Base-by-base conservation (phyloP, 108 stramenopile genomes). In the Fragilariopsis cylindrus region DNA sequence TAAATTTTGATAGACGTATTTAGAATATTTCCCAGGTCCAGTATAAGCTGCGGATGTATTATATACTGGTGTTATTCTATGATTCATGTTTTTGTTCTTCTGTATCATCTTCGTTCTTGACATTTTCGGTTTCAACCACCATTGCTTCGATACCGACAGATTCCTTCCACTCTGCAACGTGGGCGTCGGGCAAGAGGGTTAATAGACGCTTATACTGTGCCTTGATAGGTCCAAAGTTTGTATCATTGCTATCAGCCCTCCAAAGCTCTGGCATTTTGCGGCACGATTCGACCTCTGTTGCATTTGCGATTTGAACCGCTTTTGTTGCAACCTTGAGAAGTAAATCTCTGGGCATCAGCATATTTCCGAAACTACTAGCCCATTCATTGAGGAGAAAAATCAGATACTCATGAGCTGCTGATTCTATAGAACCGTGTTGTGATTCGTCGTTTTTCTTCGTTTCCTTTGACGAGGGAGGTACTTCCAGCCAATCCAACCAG, bases 341-440 rank as follows among this genome's bases (percentile, higher is more conserved):
- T 40, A 81, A 66, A 77, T 95, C 94, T 41, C 89, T 82, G 21
- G 94, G 86, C 45, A 95, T 72, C 19, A 95, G 68, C 0, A 83
- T 65, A 67, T 95, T 95, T 4, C 94, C 94, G 41, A 90, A 73
- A 54, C 72, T 60, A 15, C 84, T 72, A 7, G 78, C 71, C 94
- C 94, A 95, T 74, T 92, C 90, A 65, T 88, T 88, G 63, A 95
- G 60, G 3, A 95, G 63, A 19, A 66, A 43, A 5, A 92, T 57
- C 48, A 92, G 86, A 64, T 83, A 85, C 58, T 88, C 87, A 50
- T 88, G 90, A 4, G 83, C 68, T 19, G 87, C 69, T 11, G 81
- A 81, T 15, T 69, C 77, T 65, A 86, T 82, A 52, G 82, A 64
- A 15, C 82, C 83, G 56, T 60, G 54, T 11, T 75, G 60, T 39